Conservation (phyloP, 139 green algal species). For the Closterium sp. region DNA sequence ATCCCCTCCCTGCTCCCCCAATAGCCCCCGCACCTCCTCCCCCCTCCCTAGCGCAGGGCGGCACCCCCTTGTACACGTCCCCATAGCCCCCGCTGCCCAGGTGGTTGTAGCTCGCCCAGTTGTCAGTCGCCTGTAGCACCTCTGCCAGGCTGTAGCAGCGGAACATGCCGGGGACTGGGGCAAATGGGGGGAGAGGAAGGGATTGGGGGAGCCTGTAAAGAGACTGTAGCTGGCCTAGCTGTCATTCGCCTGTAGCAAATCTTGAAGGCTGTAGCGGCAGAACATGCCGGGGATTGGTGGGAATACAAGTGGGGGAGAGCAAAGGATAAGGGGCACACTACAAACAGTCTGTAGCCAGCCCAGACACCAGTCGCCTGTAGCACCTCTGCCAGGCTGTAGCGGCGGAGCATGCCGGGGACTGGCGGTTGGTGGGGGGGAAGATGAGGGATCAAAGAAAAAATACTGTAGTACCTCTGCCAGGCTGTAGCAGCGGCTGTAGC, state of each 20-base stretch:
- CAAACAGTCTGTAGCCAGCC: no score
- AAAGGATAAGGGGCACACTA: no score
- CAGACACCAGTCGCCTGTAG: no score
- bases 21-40: background rate
- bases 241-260: background rate
- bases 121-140: background rate
- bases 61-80: background rate
- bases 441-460: no score
- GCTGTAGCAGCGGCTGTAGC: no score
- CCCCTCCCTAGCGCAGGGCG: background rate
- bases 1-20: background rate
- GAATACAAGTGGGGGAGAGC: no score
- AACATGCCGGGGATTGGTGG: background rate
- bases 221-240: background rate
- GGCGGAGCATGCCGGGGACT: no score
- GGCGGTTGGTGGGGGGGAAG: no score
- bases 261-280: background rate
- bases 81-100: background rate
- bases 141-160: background rate
- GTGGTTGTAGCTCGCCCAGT: background rate
- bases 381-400: no score
- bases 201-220: no score
- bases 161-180: background rate
- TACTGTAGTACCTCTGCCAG: no score
- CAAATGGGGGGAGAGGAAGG: background rate